These are phyloP conservation scores for Flueggea neowawraea DNA, from an alignment of 441 rosid species.

Conservation along the genomic window DNA sequence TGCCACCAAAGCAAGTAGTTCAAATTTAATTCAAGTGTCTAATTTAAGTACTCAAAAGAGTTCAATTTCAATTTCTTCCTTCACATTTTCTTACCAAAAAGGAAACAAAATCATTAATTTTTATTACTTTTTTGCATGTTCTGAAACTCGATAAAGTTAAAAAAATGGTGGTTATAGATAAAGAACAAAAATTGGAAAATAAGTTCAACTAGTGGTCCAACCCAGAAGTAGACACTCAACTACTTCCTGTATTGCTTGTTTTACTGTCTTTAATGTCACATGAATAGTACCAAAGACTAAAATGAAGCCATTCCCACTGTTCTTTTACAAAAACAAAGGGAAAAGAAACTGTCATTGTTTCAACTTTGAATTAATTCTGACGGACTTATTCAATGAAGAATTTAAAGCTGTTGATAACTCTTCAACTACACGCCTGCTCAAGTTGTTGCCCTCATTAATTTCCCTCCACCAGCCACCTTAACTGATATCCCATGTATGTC, in stretches of 20 bases:
- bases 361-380: background rate
- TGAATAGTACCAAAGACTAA: background rate
- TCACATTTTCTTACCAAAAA: too few relatives aligned
- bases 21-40: too few relatives aligned
- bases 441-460: conserved; percentile 61
- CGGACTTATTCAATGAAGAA: conserved; percentile 21
- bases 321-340: background rate
- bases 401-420: conserved; percentile 25
- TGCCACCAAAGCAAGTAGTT: too few relatives aligned
- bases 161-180: too few relatives aligned
- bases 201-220: background rate
- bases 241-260: conserved; percentile 2
- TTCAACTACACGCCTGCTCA: conserved; percentile 43
- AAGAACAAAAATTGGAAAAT: too few relatives aligned
- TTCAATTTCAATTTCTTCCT: too few relatives aligned
- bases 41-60: too few relatives aligned
- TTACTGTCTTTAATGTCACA: background rate
- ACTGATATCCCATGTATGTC: too few relatives aligned
- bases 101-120: too few relatives aligned
- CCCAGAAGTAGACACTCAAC: background rate
- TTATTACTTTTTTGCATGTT: too few relatives aligned
- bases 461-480: conserved; percentile 37
- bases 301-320: background rate
- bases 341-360: background rate
- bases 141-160: too few relatives aligned